Evolutionary conservation across 225 moss, liverwort and hornwort species (phyloP).

Genomic region (Antitrichia curtipendula): DNA sequence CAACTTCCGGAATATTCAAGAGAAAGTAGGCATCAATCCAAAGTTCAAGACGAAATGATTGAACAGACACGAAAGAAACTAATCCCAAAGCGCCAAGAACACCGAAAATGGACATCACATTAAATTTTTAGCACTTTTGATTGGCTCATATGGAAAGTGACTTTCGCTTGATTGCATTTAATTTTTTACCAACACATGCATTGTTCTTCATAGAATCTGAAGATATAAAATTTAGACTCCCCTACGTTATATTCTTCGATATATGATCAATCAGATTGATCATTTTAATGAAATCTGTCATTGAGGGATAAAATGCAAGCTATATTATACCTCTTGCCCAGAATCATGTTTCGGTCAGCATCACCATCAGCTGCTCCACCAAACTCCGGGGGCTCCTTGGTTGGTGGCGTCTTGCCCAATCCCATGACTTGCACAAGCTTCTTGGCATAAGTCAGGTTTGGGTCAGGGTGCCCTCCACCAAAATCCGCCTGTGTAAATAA

Average conservation of each 20-base stretch:
- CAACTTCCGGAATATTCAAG: not conserved
- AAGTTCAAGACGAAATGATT: not conserved
- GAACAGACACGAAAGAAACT: not conserved
- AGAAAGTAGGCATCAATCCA: not conserved
- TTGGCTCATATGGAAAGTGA: not conserved
- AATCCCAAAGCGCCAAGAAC: not conserved
- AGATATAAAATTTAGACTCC: not conserved
- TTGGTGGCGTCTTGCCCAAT: slow-evolving; percentile 41
- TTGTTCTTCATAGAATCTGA: not conserved
- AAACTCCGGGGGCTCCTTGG: slow-evolving; percentile 54
- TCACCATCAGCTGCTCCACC: slow-evolving; percentile 82
- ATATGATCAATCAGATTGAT: not conserved
- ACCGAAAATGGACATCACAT: not conserved
- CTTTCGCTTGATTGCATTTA: not conserved
- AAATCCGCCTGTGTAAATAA: slow-evolving; percentile 50
- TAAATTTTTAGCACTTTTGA: not conserved
- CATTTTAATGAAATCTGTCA: not conserved
- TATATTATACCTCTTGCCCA: slow-evolving; percentile 50
- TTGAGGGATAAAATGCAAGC: not conserved
- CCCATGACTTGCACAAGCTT: slow-evolving; percentile 64
- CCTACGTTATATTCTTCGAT: not conserved
- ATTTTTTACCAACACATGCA: too few relatives aligned
- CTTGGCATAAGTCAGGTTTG: slow-evolving; percentile 82
- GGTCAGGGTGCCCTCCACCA: slow-evolving; percentile 85
- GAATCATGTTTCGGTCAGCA: slow-evolving; percentile 81